Conservation (phyloP, 371 early-diverging fungal species). For the Zychaea mexicana region DNA sequence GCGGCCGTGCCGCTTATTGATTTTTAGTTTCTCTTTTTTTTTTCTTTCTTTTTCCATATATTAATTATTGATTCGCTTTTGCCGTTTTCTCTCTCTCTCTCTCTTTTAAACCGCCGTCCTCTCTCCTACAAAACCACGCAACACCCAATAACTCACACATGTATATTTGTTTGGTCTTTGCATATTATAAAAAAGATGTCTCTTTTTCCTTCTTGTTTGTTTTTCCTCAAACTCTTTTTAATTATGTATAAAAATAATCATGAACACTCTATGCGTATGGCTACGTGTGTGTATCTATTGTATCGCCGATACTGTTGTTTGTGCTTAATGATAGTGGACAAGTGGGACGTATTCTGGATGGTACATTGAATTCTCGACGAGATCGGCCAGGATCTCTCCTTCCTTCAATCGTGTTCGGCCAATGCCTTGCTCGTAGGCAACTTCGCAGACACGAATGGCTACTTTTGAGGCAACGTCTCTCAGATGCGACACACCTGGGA, state of each 20-base stretch:
- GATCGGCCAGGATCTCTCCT: conserved; percentile 50
- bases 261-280: not conserved
- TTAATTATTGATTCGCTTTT: not conserved
- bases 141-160: not conserved
- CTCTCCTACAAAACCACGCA: not conserved
- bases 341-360: conserved; percentile 62
- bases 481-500: conserved; percentile 57
- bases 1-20: conserved; percentile 48
- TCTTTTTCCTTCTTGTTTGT: not conserved
- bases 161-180: not conserved
- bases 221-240: not conserved
- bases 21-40: conserved; percentile 14
- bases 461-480: conserved; percentile 57
- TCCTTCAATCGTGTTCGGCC: conserved; percentile 47
- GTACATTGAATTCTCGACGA: conserved; percentile 57
- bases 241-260: not conserved
- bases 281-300: too few relatives aligned
- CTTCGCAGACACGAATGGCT: conserved; percentile 63
- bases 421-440: conserved; percentile 59
- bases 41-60: not conserved
- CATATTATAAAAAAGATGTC: not conserved
- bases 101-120: not conserved
- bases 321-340: conserved; percentile 30
- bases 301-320: too few relatives aligned
- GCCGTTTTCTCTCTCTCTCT: not conserved